Conservation (phyloP, 176 grass and related monocot species). For the Eleusine coracana region DNA sequence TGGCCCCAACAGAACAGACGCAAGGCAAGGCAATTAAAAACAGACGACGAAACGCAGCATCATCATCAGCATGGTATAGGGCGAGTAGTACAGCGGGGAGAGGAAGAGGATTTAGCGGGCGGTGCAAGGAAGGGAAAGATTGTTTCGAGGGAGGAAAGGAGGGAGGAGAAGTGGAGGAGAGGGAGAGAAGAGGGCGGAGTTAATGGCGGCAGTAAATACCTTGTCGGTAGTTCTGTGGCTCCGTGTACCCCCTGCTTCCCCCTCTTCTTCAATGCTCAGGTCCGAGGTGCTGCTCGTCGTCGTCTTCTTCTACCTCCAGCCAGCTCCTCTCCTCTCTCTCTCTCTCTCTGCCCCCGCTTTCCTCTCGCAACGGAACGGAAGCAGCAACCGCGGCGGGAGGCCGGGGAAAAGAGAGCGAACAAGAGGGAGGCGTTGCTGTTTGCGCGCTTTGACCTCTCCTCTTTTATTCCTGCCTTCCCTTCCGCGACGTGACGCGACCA, state of each 20-base stretch:
- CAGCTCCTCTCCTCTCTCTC: neutral
- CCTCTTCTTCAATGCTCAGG: neutral
- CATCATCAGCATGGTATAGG: neutral
- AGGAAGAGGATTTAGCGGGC: conserved; percentile 43
- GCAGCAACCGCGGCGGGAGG: conserved; percentile 3
- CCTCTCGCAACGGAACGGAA: neutral
- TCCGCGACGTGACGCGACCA: neutral
- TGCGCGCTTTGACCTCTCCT: neutral
- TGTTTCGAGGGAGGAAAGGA: neutral
- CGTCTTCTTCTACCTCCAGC: neutral
- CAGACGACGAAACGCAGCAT: neutral
- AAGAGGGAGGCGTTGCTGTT: neutral
- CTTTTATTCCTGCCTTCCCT: neutral
- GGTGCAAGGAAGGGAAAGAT: conserved; percentile 38
- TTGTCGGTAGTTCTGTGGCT: conserved; percentile 75
- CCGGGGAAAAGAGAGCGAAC: neutral
- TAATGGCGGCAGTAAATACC: conserved; percentile 64
- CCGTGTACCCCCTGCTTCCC: conserved; percentile 8
- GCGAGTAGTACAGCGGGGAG: conserved; percentile 26
- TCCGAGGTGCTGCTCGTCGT: no score
- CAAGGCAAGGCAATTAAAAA: neutral
- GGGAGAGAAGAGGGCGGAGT: conserved; percentile 18
- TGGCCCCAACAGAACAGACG: neutral
- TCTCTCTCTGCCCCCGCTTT: neutral
- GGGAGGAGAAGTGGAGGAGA: neutral